Evolutionary conservation across 371 early-diverging fungal species (phyloP), one percentile per base, ranked within the genome.

Genomic region (Mucor piriformis): DNA sequence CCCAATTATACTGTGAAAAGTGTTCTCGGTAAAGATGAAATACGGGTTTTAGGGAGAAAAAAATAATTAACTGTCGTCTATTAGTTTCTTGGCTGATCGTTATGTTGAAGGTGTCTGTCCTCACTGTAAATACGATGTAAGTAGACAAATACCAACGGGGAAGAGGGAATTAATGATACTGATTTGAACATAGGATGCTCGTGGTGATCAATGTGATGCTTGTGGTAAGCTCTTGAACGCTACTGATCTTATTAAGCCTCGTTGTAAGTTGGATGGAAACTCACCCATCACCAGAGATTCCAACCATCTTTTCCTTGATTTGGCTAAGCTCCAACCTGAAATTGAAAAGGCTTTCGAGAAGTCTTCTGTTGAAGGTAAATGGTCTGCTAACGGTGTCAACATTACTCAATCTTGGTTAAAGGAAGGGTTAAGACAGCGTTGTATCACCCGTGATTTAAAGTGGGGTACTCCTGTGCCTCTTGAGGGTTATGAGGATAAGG

Each of bases 401-500:
- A 99, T 99, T 63, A 97, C 99, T 5, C 83, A 90, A 57, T 84
- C 91, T 25, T 99, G 99, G 99, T 84, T 99, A 65, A 89, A 92
- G 76, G 96, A 97, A 78, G 99, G 99, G 7, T 83, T 99, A 57
- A 84, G 82, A 60, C 90, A 95, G 46, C 91, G 99, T 55, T 99
- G 99, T 81, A 99, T 99, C 69, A 99, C 99, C 16, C 92, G 99
- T 66, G 99, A 99, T 66, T 81, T 99, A 70, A 99, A 97, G 74
- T 99, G 99, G 99, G 99, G 99, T 51, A 96, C 96, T 23, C 94
- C 97, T 35, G 99, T 99, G 12, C 99, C 99, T 18, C 71, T 93
- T 27, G 76, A 81, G 20, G 95, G 91, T 10, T 95, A 85, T 64
- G 90, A 96, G 63, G 84, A 88, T 49, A 99, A 99, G 81, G 99